Percentiles rank a stretch among this genome's conserved stretches.
Conservation (phyloP, 768 basidiomycete genomes). For the Flagelloscypha sp. region DNA sequence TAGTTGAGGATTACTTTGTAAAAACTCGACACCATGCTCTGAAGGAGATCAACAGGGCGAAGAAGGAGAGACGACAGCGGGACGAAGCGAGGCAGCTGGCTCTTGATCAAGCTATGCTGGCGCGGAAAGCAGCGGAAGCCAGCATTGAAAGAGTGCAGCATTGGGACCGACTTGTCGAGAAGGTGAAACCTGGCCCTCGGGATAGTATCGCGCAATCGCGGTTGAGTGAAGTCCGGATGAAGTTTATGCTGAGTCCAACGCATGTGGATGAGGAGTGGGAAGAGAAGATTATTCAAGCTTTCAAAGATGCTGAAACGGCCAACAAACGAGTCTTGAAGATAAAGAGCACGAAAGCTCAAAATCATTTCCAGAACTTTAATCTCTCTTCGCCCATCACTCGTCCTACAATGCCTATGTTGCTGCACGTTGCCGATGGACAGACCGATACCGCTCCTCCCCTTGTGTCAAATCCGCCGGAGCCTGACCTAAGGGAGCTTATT, state of each 20-base stretch:
- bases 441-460: slow-evolving; percentile 26
- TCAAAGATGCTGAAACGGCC: slow-evolving; percentile 47
- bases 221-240: slow-evolving; percentile 44
- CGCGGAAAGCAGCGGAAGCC: slow-evolving; percentile 58
- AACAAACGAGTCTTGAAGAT: slow-evolving; percentile 36
- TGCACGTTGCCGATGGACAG: slow-evolving; percentile 5
- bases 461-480: slow-evolving; percentile 39
- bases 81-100: slow-evolving; percentile 26
- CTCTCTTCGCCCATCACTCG: slow-evolving; percentile 2
- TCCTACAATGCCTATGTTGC: slow-evolving; percentile 1
- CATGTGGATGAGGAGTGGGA: slow-evolving; percentile 58
- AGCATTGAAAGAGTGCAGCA: slow-evolving; percentile 49
- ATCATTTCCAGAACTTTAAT: slow-evolving; percentile 2
- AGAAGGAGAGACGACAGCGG: slow-evolving; percentile 19
- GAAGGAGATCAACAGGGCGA: slow-evolving; percentile 36
- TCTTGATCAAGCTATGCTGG: slow-evolving; percentile 45
- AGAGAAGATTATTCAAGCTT: slow-evolving; percentile 44
- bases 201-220: slow-evolving; percentile 40
- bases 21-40: slow-evolving; percentile 29
- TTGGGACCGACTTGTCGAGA: slow-evolving; percentile 53
- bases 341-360: slow-evolving; percentile 18
- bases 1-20: slow-evolving; percentile 37
- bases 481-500: slow-evolving; percentile 43
- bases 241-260: slow-evolving; percentile 54
- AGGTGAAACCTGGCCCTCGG: slow-evolving; percentile 46